These are phyloP conservation scores for Pseudonitzschia multiseries DNA, from an alignment of 108 stramenopile species.

Conservation along the genomic window DNA sequence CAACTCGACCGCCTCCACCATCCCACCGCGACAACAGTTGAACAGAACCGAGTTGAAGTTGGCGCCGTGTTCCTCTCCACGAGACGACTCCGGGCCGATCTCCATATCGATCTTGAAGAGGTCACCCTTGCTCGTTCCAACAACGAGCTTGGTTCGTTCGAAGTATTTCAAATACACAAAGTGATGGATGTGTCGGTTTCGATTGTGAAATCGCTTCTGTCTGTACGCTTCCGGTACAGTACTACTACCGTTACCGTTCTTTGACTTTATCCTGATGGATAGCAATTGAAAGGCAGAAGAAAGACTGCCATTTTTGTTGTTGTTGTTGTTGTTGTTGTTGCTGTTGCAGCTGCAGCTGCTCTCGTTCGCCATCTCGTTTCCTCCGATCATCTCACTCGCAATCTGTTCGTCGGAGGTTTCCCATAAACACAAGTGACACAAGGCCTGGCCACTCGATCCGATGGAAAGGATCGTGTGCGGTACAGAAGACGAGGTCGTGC, in stretches of 20 bases:
- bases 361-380: not conserved
- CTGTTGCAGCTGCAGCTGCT: no score
- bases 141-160: not conserved
- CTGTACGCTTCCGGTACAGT: not conserved
- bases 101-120: not conserved
- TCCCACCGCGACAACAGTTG: slow-evolving; percentile 1
- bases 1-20: slow-evolving; percentile 8
- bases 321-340: no score
- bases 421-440: not conserved
- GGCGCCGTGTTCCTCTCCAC: not conserved
- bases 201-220: not conserved
- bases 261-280: not conserved
- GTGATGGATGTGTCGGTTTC: not conserved
- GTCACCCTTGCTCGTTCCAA: slow-evolving; percentile 1
- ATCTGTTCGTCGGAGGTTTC: not conserved
- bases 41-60: not conserved
- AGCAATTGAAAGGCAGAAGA: no score
- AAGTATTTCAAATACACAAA: not conserved
- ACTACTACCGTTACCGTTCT: not conserved
- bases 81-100: not conserved
- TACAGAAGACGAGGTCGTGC: no score
- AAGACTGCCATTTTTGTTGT: not conserved
- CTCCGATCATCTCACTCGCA: not conserved
- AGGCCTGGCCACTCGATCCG: not conserved
- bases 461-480: not conserved